These are phyloP conservation scores for Syncephalis fuscata DNA, from an alignment of 371 early-diverging fungal species.

Conservation along the genomic window DNA sequence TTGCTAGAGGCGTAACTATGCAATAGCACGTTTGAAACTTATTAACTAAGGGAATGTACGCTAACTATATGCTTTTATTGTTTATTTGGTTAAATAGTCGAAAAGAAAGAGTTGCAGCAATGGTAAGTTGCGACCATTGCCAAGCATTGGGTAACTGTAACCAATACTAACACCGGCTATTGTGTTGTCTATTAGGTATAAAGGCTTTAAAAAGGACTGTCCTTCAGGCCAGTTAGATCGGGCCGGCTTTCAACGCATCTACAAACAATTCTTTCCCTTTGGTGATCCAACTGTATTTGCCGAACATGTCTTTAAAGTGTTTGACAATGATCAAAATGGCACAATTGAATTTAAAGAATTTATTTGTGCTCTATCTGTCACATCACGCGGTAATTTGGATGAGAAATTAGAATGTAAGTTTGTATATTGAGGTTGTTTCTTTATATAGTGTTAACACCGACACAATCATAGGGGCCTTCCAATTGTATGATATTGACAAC, in stretches of 20 bases:
- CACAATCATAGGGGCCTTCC: conserved; percentile 23
- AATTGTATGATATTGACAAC: conserved; percentile 83
- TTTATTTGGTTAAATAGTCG: conserved; percentile 41
- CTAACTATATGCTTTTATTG: too few species aligned
- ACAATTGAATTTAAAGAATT: conserved; percentile 88
- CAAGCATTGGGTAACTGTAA: not conserved
- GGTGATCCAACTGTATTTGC: conserved; percentile 86
- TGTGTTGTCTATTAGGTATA: conserved; percentile 42
- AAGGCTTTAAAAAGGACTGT: conserved; percentile 86
- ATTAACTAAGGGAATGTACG: too few species aligned
- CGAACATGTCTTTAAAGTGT: conserved; percentile 77
- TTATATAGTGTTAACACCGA: not conserved
- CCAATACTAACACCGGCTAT: not conserved
- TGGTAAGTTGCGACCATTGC: conserved; percentile 61
- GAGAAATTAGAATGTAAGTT: conserved; percentile 71
- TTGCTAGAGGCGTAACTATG: too few species aligned
- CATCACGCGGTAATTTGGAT: conserved; percentile 69
- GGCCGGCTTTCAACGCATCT: conserved; percentile 80
- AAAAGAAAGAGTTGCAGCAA: conserved; percentile 86
- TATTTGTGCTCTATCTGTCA: conserved; percentile 69
- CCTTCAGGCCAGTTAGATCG: conserved; percentile 73
- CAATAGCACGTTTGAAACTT: too few species aligned
- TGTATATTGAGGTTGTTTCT: too few species aligned
- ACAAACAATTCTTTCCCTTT: conserved; percentile 94
- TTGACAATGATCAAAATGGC: conserved; percentile 78